phyloP scores from a whole-genome alignment of 208 protist genomes.

The Entamoeba moshkovskii region DNA sequence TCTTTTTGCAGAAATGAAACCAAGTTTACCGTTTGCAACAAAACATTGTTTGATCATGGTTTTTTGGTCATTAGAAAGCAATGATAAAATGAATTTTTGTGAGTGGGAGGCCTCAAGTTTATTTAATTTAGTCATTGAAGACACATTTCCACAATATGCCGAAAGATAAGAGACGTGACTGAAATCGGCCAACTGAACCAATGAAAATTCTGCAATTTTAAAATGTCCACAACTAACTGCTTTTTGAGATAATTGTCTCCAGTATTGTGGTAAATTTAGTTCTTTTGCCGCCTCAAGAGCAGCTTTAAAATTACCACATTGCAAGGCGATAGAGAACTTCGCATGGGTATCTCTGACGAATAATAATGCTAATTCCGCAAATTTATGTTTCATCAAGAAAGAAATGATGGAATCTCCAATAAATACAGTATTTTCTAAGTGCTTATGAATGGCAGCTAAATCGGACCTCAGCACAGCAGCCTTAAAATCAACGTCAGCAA shows the following conservation, averaged over 20 bases:
- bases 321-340: neutral
- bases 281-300: neutral
- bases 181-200: neutral
- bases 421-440: neutral
- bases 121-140: neutral
- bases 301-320: neutral
- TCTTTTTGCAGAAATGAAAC: neutral
- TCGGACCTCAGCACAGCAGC: neutral
- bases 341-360: neutral
- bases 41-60: neutral
- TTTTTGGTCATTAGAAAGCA: neutral
- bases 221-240: neutral
- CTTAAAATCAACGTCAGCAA: neutral
- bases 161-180: neutral
- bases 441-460: neutral
- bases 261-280: neutral
- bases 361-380: neutral
- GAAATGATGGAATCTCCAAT: neutral
- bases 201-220: neutral
- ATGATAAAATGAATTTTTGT: neutral
- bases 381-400: neutral
- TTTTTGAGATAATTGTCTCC: neutral
- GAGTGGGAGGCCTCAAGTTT: neutral
- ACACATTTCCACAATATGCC: neutral
- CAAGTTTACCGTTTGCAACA: neutral